Conservation (phyloP, 345 rosid genomes). For the Geranium brycei region DNA sequence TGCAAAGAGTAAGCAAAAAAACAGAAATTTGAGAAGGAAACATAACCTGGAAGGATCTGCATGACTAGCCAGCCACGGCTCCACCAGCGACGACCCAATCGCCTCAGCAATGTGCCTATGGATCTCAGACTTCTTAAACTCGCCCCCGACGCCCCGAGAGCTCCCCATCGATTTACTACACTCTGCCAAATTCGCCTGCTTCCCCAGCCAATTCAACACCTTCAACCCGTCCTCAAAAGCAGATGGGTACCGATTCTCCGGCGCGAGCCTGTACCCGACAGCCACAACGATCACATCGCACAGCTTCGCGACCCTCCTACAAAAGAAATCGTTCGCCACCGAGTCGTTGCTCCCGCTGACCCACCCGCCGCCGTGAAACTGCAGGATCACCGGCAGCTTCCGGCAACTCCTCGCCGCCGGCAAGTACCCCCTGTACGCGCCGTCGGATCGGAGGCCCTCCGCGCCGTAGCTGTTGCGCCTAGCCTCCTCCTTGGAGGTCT, state of each 20-base stretch:
- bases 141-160: slow-evolving; percentile 27
- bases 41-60: slow-evolving; percentile 85
- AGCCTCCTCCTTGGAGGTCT: not conserved
- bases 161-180: slow-evolving; percentile 67
- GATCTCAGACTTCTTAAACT: slow-evolving; percentile 51
- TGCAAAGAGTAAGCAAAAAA: not conserved
- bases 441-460: slow-evolving; percentile 26
- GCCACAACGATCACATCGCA: slow-evolving; percentile 87
- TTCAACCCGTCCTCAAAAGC: slow-evolving; percentile 73
- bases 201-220: slow-evolving; percentile 81
- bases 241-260: slow-evolving; percentile 78
- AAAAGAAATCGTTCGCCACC: slow-evolving; percentile 71
- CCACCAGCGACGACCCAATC: slow-evolving; percentile 83
- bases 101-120: slow-evolving; percentile 60
- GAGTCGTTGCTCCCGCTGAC: slow-evolving; percentile 90
- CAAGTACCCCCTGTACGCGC: slow-evolving; percentile 52
- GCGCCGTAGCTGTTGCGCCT: slow-evolving; percentile 13
- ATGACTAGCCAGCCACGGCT: slow-evolving; percentile 91
- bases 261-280: slow-evolving; percentile 82
- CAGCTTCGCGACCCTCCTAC: slow-evolving; percentile 60
- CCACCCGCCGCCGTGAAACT: slow-evolving; percentile 97
- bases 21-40: slow-evolving; percentile 4
- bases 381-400: slow-evolving; percentile 65
- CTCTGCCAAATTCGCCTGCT: slow-evolving; percentile 91
- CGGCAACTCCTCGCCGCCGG: slow-evolving; percentile 18